Conservation (phyloP, 2,329 filamentous ascomycete species). For the Arthrobotrys conoides region DNA sequence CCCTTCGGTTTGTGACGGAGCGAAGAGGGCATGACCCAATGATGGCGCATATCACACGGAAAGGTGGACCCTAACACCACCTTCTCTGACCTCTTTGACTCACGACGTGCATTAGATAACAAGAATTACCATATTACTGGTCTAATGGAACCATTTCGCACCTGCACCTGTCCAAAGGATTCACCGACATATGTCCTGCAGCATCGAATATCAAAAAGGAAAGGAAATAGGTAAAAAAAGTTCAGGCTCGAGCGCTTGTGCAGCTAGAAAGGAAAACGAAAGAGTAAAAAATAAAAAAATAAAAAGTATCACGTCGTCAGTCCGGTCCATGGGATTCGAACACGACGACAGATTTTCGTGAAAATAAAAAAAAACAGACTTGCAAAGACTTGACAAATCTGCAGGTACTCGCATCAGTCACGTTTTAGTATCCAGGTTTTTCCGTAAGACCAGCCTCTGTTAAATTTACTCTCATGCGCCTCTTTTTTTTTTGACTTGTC, state of each 20-base stretch:
- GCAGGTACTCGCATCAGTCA: slow-evolving; percentile 50
- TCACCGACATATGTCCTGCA: slow-evolving; percentile 28
- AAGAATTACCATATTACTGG: slow-evolving; percentile 49
- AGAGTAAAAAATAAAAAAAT: too few relatives aligned
- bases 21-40: slow-evolving; percentile 49
- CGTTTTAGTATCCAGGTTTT: slow-evolving; percentile 45
- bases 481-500: slow-evolving; percentile 25
- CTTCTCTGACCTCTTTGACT: slow-evolving; percentile 51
- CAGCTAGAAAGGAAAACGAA: slow-evolving; percentile 18
- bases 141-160: slow-evolving; percentile 31
- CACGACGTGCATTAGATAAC: slow-evolving; percentile 60
- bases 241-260: slow-evolving; percentile 28
- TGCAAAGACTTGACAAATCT: slow-evolving; percentile 27
- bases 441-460: slow-evolving; percentile 35
- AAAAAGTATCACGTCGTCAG: slow-evolving; percentile 12
- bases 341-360: slow-evolving; percentile 25
- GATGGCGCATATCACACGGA: slow-evolving; percentile 57
- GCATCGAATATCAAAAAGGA: slow-evolving; percentile 9
- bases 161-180: slow-evolving; percentile 50
- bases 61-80: slow-evolving; percentile 37
- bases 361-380: slow-evolving; percentile 4
- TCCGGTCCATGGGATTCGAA: slow-evolving; percentile 21
- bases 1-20: slow-evolving; percentile 57
- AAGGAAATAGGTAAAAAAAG: slow-evolving; percentile 2
- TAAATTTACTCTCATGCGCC: slow-evolving; percentile 35